phyloP scores from a whole-genome alignment of 345 rosid species.

The Boechera divaricarpa region DNA sequence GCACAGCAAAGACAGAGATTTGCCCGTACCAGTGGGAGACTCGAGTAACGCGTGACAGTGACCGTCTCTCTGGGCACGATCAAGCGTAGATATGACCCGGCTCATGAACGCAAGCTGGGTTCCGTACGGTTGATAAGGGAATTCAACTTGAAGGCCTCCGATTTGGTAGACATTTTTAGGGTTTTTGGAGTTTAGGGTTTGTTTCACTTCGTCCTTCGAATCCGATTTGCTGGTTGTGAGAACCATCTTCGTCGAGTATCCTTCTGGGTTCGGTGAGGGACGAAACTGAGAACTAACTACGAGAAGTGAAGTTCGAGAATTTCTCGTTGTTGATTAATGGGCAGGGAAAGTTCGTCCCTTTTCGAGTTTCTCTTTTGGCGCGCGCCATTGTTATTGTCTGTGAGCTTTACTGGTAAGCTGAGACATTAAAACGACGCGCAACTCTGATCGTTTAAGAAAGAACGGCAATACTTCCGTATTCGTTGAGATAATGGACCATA shows the following conservation, averaged over 20 bases:
- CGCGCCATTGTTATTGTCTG: slow-evolving; percentile 20
- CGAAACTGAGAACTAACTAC: neutral
- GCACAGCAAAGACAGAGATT: slow-evolving; percentile 96
- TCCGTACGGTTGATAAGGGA: slow-evolving; percentile 95
- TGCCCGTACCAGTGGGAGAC: slow-evolving; percentile 97
- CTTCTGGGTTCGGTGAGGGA: slow-evolving; percentile 8
- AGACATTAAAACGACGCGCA: slow-evolving; percentile 17
- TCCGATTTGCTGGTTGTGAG: slow-evolving; percentile 33
- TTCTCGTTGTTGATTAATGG: neutral
- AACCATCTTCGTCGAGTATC: slow-evolving; percentile 47
- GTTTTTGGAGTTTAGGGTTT: slow-evolving; percentile 49
- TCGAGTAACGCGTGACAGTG: slow-evolving; percentile 91
- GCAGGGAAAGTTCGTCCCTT: slow-evolving; percentile 39
- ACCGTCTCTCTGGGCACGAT: slow-evolving; percentile 87
- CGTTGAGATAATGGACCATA: neutral
- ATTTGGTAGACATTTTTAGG: slow-evolving; percentile 57
- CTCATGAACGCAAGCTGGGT: slow-evolving; percentile 96
- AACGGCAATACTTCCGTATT: slow-evolving; percentile 23
- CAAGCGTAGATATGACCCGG: slow-evolving; percentile 86
- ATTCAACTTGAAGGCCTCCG: slow-evolving; percentile 81
- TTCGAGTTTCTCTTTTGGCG: slow-evolving; percentile 33
- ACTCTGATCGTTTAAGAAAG: slow-evolving; percentile 4
- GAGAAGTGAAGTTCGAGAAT: slow-evolving; percentile 4
- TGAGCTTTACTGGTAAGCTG: neutral
- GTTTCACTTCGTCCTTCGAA: slow-evolving; percentile 41